Base-by-base conservation (phyloP, 441 rosid species). In the Breynia disticha region DNA sequence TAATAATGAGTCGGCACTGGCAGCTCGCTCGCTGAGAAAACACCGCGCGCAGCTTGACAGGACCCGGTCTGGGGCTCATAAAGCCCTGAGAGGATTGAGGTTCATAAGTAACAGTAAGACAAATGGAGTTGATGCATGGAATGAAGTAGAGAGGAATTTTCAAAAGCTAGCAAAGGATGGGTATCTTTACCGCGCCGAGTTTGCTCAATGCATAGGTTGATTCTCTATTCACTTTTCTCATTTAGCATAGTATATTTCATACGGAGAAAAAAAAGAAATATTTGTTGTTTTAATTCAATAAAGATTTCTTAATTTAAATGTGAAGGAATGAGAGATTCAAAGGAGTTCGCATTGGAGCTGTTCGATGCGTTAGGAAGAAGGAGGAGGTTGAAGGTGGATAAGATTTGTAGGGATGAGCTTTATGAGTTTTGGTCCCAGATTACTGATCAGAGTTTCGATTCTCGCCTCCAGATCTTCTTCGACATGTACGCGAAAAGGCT, bases 201-300 rank as follows among this genome's bases (percentile, higher is more conserved):
- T 89, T 53, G 99, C 91, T 42, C 97, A 86, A 61, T 93, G 99
- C 78, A 86, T 93, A 69, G 99, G 99, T 89, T n/a, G n/a, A n/a
- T n/a, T n/a, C n/a, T n/a, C n/a, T n/a, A n/a, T n/a, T n/a, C n/a
- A n/a, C n/a, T n/a, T n/a, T n/a, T n/a, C n/a, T n/a, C n/a, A n/a
- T n/a, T n/a, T n/a, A n/a, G n/a, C n/a, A n/a, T n/a, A n/a, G n/a
- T n/a, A n/a, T n/a, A n/a, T n/a, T n/a, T n/a, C n/a, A n/a, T n/a
- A n/a, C n/a, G n/a, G n/a, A n/a, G n/a, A n/a, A n/a, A n/a, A n/a
- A n/a, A n/a, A n/a, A n/a, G n/a, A n/a, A n/a, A n/a, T n/a, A n/a
- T n/a, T n/a, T n/a, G n/a, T n/a, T n/a, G n/a, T n/a, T n/a, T n/a
- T n/a, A n/a, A n/a, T n/a, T n/a, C n/a, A n/a, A n/a, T n/a, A n/a